These are phyloP conservation scores for Ziziphus jujuba DNA, from an alignment of 306 rosid genomes.

Conservation along the genomic window DNA sequence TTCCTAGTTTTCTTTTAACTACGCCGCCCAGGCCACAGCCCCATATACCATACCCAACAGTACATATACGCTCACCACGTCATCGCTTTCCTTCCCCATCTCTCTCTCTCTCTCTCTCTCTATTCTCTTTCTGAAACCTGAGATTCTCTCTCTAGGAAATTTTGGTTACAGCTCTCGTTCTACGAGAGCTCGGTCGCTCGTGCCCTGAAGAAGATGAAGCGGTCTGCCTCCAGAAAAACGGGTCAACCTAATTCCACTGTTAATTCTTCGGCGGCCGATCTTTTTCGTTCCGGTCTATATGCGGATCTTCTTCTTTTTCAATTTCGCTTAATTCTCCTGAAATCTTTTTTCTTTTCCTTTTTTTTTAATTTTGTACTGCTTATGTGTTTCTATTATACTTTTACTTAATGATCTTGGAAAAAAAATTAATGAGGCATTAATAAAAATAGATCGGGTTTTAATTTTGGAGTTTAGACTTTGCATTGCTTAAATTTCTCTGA, in stretches of 20 bases:
- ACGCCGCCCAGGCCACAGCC: background rate
- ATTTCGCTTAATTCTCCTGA: background rate
- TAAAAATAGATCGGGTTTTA: conserved; percentile 3
- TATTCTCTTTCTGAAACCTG: background rate
- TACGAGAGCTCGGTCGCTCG: conserved; percentile 2
- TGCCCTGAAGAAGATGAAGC: conserved; percentile 65
- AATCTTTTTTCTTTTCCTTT: no score
- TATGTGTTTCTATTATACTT: no score
- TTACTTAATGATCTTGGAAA: background rate
- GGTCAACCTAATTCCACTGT: conserved; percentile 74
- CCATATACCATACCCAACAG: background rate
- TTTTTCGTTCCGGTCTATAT: conserved; percentile 70
- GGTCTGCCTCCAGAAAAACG: conserved; percentile 62
- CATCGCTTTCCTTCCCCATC: conserved; percentile 26
- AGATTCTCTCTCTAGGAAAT: conserved; percentile 8
- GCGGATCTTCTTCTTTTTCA: conserved; percentile 10
- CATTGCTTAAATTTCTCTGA: background rate
- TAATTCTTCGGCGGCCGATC: conserved; percentile 71
- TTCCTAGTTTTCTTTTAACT: background rate
- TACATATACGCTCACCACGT: conserved; percentile 21
- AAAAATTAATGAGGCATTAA: background rate
- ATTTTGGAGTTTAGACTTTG: background rate
- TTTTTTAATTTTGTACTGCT: background rate
- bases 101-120: conserved; percentile 10
- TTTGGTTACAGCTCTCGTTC: background rate